Conservation (phyloP, 2,329 filamentous ascomycete genomes). For the Chrysoporthe cubensis region DNA sequence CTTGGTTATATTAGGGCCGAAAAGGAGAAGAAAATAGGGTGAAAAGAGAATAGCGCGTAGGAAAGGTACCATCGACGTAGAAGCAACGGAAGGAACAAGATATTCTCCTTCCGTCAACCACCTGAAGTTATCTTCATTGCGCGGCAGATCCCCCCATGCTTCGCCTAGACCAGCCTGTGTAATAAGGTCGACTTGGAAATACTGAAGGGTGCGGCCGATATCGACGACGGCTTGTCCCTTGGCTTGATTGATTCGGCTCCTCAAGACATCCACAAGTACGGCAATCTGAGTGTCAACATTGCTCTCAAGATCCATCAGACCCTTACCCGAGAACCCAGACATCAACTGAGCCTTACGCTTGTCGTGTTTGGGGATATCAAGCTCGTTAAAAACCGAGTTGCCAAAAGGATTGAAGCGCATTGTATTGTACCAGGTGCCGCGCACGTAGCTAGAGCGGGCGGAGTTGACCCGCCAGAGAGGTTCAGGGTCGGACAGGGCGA, state of each 20-base stretch:
- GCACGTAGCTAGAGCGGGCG: constrained; percentile 35
- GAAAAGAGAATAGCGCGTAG: constrained; percentile 14
- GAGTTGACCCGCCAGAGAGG: constrained; percentile 35
- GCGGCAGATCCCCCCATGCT: constrained; percentile 25
- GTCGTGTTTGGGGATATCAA: constrained; percentile 34
- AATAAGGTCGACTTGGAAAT: constrained; percentile 26
- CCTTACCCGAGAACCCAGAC: constrained; percentile 35
- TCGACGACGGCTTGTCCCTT: constrained; percentile 10
- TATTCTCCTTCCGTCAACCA: not conserved
- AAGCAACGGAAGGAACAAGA: constrained; percentile 8
- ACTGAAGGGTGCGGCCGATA: constrained; percentile 22
- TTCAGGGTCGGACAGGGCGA: constrained; percentile 35
- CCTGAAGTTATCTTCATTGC: constrained; percentile 20
- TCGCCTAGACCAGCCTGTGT: constrained; percentile 19
- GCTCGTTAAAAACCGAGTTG: constrained; percentile 34
- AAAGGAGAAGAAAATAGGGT: constrained; percentile 3
- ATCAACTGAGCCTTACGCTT: constrained; percentile 36
- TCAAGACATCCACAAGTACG: constrained; percentile 18
- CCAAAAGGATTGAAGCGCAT: constrained; percentile 36
- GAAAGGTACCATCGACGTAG: constrained; percentile 2
- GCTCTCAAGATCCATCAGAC: constrained; percentile 34
- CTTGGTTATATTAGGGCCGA: constrained; percentile 13
- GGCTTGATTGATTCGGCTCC: not conserved
- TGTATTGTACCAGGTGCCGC: constrained; percentile 35
- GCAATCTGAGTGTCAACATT: constrained; percentile 27